phyloP scores from a whole-genome alignment of 805 yeast species.

The Pichia occidentalis region DNA sequence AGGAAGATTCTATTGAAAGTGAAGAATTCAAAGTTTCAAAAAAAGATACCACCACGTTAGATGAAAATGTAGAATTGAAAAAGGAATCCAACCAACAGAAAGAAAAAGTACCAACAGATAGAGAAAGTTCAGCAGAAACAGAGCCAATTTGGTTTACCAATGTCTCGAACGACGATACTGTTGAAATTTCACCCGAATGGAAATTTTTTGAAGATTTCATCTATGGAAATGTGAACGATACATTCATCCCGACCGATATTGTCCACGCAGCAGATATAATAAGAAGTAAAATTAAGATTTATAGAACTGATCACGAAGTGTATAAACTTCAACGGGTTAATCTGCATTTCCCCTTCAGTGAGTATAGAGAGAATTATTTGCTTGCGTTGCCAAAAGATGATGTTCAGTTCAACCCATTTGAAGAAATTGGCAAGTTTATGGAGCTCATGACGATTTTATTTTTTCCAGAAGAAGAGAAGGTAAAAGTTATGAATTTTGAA shows the following conservation, averaged over 20 bases:
- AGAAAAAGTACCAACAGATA: too few species aligned
- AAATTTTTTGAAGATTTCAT: conserved; percentile 20
- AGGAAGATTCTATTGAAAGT: neutral
- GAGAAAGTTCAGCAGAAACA: conserved; percentile 9
- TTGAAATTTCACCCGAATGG: conserved; percentile 12
- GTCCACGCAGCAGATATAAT: conserved; percentile 20
- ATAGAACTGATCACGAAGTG: conserved; percentile 26
- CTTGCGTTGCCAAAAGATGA: conserved; percentile 47
- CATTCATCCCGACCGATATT: conserved; percentile 14
- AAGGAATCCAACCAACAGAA: too few species aligned
- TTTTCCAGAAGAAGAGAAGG: conserved; percentile 33
- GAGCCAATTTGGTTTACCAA: conserved; percentile 22
- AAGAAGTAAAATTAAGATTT: conserved; percentile 17
- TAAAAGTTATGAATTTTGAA: conserved; percentile 30
- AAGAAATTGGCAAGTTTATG: conserved; percentile 51
- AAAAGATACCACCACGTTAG: neutral
- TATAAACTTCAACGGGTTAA: conserved; percentile 23
- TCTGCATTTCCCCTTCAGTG: conserved; percentile 36
- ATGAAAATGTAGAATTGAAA: neutral
- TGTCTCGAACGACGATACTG: conserved; percentile 13
- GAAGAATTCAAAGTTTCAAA: neutral
- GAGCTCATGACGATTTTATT: conserved; percentile 35
- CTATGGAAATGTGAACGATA: conserved; percentile 18
- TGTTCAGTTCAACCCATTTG: conserved; percentile 53
- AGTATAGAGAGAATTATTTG: conserved; percentile 43